These are phyloP conservation scores for Cystofilobasidium capitatum DNA, from an alignment of 768 basidiomycete genomes.

Conservation along the genomic window DNA sequence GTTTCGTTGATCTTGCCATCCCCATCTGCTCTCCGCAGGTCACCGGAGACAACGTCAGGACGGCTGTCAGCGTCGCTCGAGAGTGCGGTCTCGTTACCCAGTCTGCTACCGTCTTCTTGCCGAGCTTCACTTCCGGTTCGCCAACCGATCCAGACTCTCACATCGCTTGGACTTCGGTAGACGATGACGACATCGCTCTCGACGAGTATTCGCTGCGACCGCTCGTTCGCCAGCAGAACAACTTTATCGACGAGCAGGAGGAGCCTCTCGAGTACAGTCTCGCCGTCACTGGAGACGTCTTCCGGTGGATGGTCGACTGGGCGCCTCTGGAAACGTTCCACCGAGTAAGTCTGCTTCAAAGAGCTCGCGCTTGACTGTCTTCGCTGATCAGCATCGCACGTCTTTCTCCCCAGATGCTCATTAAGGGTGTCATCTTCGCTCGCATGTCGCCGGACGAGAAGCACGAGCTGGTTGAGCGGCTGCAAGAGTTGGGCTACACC, in stretches of 20 bases:
- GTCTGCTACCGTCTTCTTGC: conserved; percentile 78
- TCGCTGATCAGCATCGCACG: not conserved
- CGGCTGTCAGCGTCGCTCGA: conserved; percentile 90
- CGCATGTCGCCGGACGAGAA: conserved; percentile 99
- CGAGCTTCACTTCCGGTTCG: conserved; percentile 64
- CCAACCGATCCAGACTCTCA: conserved; percentile 46
- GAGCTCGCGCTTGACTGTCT: not conserved
- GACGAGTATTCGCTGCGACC: conserved; percentile 85
- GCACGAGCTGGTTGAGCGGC: conserved; percentile 89
- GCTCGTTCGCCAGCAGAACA: conserved; percentile 49
- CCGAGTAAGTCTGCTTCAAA: conserved; percentile 49
- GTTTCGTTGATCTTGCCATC: too few relatives aligned
- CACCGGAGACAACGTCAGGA: conserved; percentile 92
- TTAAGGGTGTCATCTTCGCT: conserved; percentile 91
- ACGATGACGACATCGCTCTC: conserved; percentile 71
- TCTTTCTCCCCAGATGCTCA: conserved; percentile 63
- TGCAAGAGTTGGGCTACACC: conserved; percentile 86
- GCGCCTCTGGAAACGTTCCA: conserved; percentile 89
- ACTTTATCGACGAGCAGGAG: conserved; percentile 8
- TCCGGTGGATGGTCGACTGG: conserved; percentile 95
- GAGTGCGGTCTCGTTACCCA: conserved; percentile 85
- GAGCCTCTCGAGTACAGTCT: conserved; percentile 69
- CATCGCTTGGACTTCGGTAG: conserved; percentile 84
- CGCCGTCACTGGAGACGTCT: conserved; percentile 87
- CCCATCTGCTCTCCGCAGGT: too few relatives aligned